Evolutionary conservation across 805 yeast species (phyloP), one percentile per base, ranked within the genome.

Genomic region (Wickerhamiella parazyma): DNA sequence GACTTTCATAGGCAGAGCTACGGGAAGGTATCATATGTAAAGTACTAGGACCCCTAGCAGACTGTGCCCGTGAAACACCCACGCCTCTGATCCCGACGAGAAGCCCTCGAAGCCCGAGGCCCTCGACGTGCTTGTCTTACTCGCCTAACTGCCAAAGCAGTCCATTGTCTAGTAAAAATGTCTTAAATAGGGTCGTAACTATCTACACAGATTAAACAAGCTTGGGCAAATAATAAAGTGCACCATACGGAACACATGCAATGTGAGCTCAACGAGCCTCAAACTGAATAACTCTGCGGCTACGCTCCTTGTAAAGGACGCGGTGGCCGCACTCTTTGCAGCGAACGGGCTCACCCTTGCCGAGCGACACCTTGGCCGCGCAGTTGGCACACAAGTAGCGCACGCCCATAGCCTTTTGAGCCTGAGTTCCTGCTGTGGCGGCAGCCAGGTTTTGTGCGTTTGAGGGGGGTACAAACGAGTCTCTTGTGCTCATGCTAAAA

Each of bases 251-350:
- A 4, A 16, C n/a, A 12, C 31, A 28, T 28, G 31, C 31, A 28
- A 11, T 7, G 12, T 3, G 12, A 17, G 7, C 19, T 62, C 58
- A 80, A 61, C 87, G 74, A 24, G 89, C 87, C 63, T 80, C 87
- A 59, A 80, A 80, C 64, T 80, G 87, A 42, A 80, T 69, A 94
- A 89, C 84, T 70, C 97, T 77, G 71, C 87, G 83, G 40, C 97
- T 89, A 70, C 98, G 80, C 49, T 95, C 94, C 70, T 91, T 91
- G 70, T 89, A 84, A 50, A 91, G 70, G 48, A 91, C 96, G 68
- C 98, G 80, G 68, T 91, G 97, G 50, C 98, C 98, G 66, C 98
- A 91, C 55, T 87, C 94, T 66, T 86, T 87, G 68, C 98, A 91
- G 69, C 97, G 82, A 51, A 91, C 94, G 24, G 97, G 94, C 63